A percentile compares a stretch with the other conserved stretches of the same genome.
Conservation (phyloP, 148 eudicot species). For the Vaccinium macrocarpon region DNA sequence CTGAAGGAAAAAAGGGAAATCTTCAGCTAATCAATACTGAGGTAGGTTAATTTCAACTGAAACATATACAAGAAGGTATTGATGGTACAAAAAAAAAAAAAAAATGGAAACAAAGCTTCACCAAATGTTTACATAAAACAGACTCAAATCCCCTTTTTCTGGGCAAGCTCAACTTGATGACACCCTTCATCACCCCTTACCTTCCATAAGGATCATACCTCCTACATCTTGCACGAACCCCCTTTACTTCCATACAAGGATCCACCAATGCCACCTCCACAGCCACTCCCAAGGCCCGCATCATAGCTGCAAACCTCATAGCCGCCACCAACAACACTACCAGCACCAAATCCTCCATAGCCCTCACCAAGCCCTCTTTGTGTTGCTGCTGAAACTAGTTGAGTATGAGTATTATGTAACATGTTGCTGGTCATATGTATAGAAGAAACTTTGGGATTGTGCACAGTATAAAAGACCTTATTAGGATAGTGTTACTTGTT, state of each 20-base stretch:
- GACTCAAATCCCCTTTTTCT: background rate
- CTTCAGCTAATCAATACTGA: too few species aligned
- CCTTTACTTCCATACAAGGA: conserved; percentile 5
- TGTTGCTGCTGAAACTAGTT: background rate
- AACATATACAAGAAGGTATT: background rate
- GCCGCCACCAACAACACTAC: conserved; percentile 18
- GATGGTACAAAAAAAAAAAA: background rate
- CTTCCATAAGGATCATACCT: conserved; percentile 54
- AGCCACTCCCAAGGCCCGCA: conserved; percentile 39
- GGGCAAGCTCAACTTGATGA: background rate
- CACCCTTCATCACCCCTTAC: conserved; percentile 7
- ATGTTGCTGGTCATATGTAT: background rate
- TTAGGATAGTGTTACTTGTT: background rate
- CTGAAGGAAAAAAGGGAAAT: too few species aligned
- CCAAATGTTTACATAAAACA: background rate
- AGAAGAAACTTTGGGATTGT: too few species aligned
- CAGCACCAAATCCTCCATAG: conserved; percentile 28
- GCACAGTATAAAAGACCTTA: too few species aligned
- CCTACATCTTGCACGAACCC: conserved; percentile 25
- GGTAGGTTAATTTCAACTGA: too few species aligned
- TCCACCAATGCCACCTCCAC: conserved; percentile 25
- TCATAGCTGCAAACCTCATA: conserved; percentile 40
- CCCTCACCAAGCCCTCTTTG: conserved; percentile 18
- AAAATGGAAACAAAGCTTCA: background rate
- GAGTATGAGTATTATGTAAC: background rate